Conservation (phyloP, 129 eudicot genomes). For the Scalesia atractyloides region DNA sequence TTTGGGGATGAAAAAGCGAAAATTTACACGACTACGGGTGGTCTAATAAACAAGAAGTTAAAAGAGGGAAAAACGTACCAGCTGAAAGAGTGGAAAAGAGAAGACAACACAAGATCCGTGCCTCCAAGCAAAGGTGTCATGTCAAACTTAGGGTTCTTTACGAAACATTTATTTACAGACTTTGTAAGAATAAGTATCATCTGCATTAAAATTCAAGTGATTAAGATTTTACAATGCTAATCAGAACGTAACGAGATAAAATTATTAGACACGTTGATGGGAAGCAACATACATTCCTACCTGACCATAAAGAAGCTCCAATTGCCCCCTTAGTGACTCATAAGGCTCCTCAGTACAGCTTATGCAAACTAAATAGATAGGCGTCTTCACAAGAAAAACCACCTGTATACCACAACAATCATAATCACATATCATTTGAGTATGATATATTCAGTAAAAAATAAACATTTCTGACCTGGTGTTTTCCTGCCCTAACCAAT, state of each 20-base stretch:
- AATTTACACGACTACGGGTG: too few relatives aligned
- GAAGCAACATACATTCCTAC: slow-evolving; percentile 39
- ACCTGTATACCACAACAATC: slow-evolving; percentile 42
- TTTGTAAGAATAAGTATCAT: slow-evolving; percentile 95
- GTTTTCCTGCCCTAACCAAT: slow-evolving; percentile 89
- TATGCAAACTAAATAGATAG: slow-evolving; percentile 95
- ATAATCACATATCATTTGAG: not conserved
- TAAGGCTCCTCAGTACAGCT: slow-evolving; percentile 97
- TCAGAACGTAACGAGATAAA: not conserved
- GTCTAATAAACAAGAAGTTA: not conserved
- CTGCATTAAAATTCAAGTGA: slow-evolving; percentile 44
- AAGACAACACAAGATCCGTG: slow-evolving; percentile 85
- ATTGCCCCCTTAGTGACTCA: slow-evolving; percentile 79
- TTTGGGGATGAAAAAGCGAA: too few relatives aligned
- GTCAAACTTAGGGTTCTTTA: slow-evolving; percentile 93
- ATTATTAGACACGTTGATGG: not conserved
- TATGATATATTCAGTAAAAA: slow-evolving; percentile 1
- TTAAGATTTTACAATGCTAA: not conserved
- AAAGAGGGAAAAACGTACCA: slow-evolving; percentile 51
- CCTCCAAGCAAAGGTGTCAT: slow-evolving; percentile 99
- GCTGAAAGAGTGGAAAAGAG: slow-evolving; percentile 94
- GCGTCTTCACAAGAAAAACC: slow-evolving; percentile 93
- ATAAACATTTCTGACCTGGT: slow-evolving; percentile 60
- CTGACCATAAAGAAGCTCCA: slow-evolving; percentile 94
- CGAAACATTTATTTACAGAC: slow-evolving; percentile 89